Conservation (phyloP, 2,329 filamentous ascomycete species). For the Diaporthe ilicicola region DNA sequence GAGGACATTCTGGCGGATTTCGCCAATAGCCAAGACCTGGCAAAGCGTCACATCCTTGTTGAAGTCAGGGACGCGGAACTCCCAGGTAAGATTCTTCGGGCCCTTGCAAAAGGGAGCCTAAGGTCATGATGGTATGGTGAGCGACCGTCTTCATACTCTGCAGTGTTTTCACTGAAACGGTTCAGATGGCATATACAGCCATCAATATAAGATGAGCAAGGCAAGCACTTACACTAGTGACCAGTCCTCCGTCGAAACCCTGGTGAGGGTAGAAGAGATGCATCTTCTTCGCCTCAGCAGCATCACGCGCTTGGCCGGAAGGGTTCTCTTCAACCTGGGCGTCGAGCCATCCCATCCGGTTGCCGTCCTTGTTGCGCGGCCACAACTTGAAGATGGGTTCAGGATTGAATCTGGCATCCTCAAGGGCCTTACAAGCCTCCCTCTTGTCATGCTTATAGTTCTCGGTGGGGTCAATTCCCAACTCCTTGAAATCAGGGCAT, state of each 20-base stretch:
- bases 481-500: not conserved
- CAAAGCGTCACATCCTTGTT: not conserved
- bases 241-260: not conserved
- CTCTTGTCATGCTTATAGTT: constrained; percentile 1
- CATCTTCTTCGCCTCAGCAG: not conserved
- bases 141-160: not conserved
- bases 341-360: not conserved
- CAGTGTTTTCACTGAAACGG: not conserved
- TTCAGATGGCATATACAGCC: too few species aligned
- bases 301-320: not conserved
- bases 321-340: not conserved
- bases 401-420: not conserved
- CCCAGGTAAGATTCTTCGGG: not conserved
- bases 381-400: not conserved
- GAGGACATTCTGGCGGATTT: constrained; percentile 7
- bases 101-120: constrained; percentile 10
- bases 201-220: not conserved
- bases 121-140: not conserved
- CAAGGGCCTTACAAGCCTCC: not conserved
- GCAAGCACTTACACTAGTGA: not conserved
- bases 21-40: not conserved
- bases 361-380: not conserved
- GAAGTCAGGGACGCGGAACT: not conserved
- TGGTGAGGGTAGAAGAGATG: constrained; percentile 11
- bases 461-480: not conserved